phyloP scores from a whole-genome alignment of 805 yeast genomes.

The Wilhelminamyces savonicus region DNA sequence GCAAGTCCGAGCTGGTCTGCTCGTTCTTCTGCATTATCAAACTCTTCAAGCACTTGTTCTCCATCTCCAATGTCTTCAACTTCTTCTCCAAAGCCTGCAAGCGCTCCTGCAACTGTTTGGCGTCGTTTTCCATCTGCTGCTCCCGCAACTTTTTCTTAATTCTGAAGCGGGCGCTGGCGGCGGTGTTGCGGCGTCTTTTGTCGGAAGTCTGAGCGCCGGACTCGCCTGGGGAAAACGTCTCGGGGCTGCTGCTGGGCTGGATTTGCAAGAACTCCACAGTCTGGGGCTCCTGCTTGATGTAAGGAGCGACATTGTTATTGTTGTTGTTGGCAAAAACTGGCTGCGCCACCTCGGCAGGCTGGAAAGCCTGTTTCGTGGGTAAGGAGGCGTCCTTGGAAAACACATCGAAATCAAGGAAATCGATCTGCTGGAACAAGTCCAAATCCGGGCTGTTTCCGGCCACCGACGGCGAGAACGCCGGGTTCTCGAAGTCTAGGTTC shows the following conservation, averaged over 20 bases:
- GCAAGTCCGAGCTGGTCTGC: conserved; percentile 20
- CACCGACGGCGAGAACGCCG: conserved; percentile 14
- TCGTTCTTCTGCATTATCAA: conserved; percentile 74
- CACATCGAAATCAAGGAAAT: conserved; percentile 34
- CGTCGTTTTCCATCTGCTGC: conserved; percentile 55
- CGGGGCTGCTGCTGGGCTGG: no score
- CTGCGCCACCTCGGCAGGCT: no score
- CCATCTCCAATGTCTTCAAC: conserved; percentile 86
- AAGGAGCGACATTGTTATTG: no score
- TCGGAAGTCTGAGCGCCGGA: conserved; percentile 43
- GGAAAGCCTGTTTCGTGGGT: conserved; percentile 5
- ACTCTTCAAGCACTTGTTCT: conserved; percentile 76
- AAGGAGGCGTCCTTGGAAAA: conserved; percentile 14
- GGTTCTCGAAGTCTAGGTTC: conserved; percentile 30
- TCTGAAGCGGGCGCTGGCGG: conserved; percentile 61
- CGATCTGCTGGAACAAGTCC: conserved; percentile 34
- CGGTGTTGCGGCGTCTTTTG: conserved; percentile 54
- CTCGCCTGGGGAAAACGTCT: not conserved
- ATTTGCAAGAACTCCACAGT: no score
- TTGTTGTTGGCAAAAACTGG: no score
- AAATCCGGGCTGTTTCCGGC: conserved; percentile 16
- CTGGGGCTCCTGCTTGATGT: no score
- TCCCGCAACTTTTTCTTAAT: conserved; percentile 56
- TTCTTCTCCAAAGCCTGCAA: conserved; percentile 63
- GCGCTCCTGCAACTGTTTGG: conserved; percentile 65